phyloP scores from a whole-genome alignment of 257 asterid species.

The Solanum medicagineum region DNA sequence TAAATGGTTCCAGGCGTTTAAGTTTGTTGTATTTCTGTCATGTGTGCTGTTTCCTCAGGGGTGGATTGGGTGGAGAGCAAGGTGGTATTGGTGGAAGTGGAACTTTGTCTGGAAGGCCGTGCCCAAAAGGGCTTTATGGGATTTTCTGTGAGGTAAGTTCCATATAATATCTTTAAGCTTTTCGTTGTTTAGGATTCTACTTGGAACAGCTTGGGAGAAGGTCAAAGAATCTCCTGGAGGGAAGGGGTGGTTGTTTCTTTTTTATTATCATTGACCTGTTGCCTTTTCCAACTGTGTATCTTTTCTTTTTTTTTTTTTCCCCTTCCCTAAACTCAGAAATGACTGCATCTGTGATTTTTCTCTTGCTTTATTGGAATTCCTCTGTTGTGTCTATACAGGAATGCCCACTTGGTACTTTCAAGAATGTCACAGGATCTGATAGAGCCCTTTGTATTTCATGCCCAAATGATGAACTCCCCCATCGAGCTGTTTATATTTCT shows the following conservation, averaged over 20 bases:
- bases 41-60: constrained; percentile 37
- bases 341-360: neutral
- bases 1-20: neutral
- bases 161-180: neutral
- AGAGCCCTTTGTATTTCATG: constrained; percentile 68
- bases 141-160: constrained; percentile 63
- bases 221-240: neutral
- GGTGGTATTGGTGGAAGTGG: constrained; percentile 74
- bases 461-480: constrained; percentile 72
- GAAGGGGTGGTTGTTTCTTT: neutral
- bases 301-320: neutral
- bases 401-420: constrained; percentile 87
- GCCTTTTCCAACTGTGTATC: neutral
- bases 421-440: constrained; percentile 89
- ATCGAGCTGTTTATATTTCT: constrained; percentile 59
- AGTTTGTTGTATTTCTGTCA: neutral
- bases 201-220: neutral
- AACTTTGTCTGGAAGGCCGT: constrained; percentile 82
- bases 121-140: constrained; percentile 96
- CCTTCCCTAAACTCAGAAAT: neutral
- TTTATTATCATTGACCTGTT: neutral
- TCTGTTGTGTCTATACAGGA: constrained; percentile 40
- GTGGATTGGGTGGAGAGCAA: constrained; percentile 73
- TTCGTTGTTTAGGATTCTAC: neutral
- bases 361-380: neutral